Evolutionary conservation across 225 moss, liverwort and hornwort genomes (phyloP).

Genomic region (Rhytidiadelphus loreus): DNA sequence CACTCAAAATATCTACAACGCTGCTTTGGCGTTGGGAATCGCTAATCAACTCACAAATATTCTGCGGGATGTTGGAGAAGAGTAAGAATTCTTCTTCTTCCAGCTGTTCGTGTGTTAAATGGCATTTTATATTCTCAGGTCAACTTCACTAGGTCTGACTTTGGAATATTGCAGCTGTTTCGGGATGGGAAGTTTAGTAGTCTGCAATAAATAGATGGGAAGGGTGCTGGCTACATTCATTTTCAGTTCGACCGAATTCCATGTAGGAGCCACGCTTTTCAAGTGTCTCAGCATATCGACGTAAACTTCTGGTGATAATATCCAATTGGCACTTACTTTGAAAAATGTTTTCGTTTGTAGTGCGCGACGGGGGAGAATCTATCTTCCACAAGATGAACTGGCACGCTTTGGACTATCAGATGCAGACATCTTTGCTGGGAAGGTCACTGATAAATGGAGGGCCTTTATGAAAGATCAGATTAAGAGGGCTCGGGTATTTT

Average conservation of each 20-base stretch:
- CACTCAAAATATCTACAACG: slow-evolving; percentile 71
- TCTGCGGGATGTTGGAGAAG: slow-evolving; percentile 91
- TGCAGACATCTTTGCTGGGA: slow-evolving; percentile 79
- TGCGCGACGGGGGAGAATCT: slow-evolving; percentile 60
- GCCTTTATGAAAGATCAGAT: slow-evolving; percentile 95
- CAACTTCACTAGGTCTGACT: not conserved
- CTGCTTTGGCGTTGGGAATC: slow-evolving; percentile 71
- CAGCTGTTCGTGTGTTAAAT: not conserved
- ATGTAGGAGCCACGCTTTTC: too few species aligned
- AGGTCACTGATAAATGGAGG: slow-evolving; percentile 83
- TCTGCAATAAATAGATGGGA: not conserved
- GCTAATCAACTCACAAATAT: slow-evolving; percentile 96
- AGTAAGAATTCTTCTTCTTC: slow-evolving; percentile 28
- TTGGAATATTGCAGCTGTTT: not conserved
- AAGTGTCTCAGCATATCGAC: too few species aligned
- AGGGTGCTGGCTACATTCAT: not conserved
- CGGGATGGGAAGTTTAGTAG: not conserved
- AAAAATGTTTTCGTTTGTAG: slow-evolving; percentile 10
- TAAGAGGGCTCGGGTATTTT: slow-evolving; percentile 73
- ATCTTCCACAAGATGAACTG: slow-evolving; percentile 87
- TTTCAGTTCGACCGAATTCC: not conserved
- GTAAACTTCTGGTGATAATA: not conserved
- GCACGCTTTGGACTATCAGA: slow-evolving; percentile 71
- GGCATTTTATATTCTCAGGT: not conserved
- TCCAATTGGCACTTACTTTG: not conserved